Base-by-base conservation (phyloP, 2,329 filamentous ascomycete genomes). In the Xylariaceae sp. region DNA sequence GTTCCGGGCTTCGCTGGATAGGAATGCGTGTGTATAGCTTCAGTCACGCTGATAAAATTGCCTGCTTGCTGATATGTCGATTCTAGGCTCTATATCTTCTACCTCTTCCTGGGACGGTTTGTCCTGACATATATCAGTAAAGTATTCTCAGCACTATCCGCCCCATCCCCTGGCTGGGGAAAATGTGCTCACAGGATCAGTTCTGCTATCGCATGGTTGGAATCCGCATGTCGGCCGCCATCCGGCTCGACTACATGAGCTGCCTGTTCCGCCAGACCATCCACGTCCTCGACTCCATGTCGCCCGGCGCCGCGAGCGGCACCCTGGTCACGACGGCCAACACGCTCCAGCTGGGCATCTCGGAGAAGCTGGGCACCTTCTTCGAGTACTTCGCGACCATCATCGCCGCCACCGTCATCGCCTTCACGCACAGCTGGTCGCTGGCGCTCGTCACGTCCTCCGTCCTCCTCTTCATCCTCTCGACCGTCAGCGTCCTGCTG, bases 81-180 rank as follows among this genome's bases (percentile, higher is more conserved):
- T 32, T 34, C 14, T 39, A 76, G 72, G 2, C 59, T 88, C 0
- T 84, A 79, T 55, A 77, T 87, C 47, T 71, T 87, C 35, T 75
- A 76, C 35, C 63, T 88, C 5, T 88, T 87, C 53, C 56, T 87
- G 25, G 80, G 63, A 11, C 75, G 80, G 30, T 78, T 83, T 44
- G 50, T 61, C 13, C 59, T 83, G 25, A 74, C 72, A 39, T 86
- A 84, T 42, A 60, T 79, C 38, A 70, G 70, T 43, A 75, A 73
- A 55, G 67, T 67, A 60, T 12, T 5, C 12, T 26, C 14, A 26
- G 19, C 13, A 8, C 28, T 19, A 8, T 13, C n/a, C n/a, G n/a
- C n/a, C n/a, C n/a, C n/a, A n/a, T n/a, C 12, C 3, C 14, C 15
- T 32, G 5, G n/a, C 29, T 14, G 5, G 8, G 7, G 32, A 37